Evolutionary conservation across 805 yeast genomes (phyloP), one percentile per base, ranked within the genome.

Genomic region (Wickerhamomyces bisporus): DNA sequence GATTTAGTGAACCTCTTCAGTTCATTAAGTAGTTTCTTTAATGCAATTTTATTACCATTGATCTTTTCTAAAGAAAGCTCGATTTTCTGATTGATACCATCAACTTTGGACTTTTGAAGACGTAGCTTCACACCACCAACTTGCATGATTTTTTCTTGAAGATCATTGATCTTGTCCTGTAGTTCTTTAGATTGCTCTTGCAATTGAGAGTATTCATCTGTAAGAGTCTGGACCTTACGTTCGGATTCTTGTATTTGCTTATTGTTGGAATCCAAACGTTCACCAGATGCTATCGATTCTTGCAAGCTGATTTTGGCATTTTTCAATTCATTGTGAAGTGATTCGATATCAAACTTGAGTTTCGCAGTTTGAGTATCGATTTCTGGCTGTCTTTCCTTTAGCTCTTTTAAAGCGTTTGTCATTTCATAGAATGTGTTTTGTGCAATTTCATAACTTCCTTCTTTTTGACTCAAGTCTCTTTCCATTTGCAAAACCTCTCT

Each of bases 101-200:
- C 88, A 8, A 93, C 96, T 52, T 79, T 83, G 1, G 94, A 75
- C 43, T 78, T 82, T 51, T 88, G 96, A 43, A 84, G 58, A 40
- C 86, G 77, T 45, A 93, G 67, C 44, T 79, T 79, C 8, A 85
- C 81, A 43, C 99, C 99, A 38, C 99, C 99, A 38, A 86, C 81
- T 35, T 84, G 81, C 85, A 89, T 77, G 28, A 93, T 86, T 53
- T 79, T 73, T 40, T 81, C 85, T 48, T 87, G 89, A 3, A 89
- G 62, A 0, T 49, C 67, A 11, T 70, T 67, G 29, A 93, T 83
- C 40, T 73, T 67, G 6, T 59, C 52, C 54, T 77, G 86, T 30
- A 75, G 59, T 24, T 71, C 77, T 20, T 65, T 60, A 47, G 88
- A 77, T 47, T 75, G 76, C 3, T 64, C 62, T 50, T 76, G 70